phyloP scores from a whole-genome alignment of 768 basidiomycete genomes.

The Suillus subluteus region DNA sequence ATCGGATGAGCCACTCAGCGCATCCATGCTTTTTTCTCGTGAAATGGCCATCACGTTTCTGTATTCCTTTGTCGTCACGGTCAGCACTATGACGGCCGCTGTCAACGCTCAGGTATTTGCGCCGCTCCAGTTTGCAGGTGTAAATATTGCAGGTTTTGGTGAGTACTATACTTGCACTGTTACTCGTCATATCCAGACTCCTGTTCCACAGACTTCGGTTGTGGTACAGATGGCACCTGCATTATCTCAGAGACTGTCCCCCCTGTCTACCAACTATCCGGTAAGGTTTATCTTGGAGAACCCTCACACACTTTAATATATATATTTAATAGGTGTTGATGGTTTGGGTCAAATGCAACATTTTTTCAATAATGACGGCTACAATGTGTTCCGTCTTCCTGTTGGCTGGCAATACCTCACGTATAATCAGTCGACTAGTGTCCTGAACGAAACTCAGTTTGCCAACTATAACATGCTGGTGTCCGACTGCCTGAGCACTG shows the following conservation, averaged over 20 bases:
- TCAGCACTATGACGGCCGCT: conserved; percentile 17
- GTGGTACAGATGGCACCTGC: conserved; percentile 48
- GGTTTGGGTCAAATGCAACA: conserved; percentile 58
- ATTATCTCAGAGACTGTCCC: conserved; percentile 42
- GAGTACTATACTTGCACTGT: not conserved
- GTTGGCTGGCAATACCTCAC: conserved; percentile 62
- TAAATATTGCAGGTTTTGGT: conserved; percentile 59
- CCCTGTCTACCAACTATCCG: conserved; percentile 48
- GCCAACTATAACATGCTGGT: conserved; percentile 53
- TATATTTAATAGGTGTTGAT: conserved; percentile 15
- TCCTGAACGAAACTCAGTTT: conserved; percentile 48
- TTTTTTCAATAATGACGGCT: conserved; percentile 56
- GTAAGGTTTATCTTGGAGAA: conserved; percentile 24
- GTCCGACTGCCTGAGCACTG: conserved; percentile 44
- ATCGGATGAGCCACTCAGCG: not conserved
- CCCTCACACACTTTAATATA: not conserved
- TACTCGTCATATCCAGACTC: not conserved
- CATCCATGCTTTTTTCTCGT: not conserved
- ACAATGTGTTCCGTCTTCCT: conserved; percentile 64
- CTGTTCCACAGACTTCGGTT: conserved; percentile 45
- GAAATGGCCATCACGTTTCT: conserved; percentile 25
- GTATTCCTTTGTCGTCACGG: conserved; percentile 15
- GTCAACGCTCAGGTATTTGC: conserved; percentile 24
- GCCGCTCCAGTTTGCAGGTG: conserved; percentile 43
- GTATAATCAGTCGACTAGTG: conserved; percentile 39